Evolutionary conservation across 495 filamentous ascomycete species (phyloP).

Genomic region (Diplogelasinospora grovesii): DNA sequence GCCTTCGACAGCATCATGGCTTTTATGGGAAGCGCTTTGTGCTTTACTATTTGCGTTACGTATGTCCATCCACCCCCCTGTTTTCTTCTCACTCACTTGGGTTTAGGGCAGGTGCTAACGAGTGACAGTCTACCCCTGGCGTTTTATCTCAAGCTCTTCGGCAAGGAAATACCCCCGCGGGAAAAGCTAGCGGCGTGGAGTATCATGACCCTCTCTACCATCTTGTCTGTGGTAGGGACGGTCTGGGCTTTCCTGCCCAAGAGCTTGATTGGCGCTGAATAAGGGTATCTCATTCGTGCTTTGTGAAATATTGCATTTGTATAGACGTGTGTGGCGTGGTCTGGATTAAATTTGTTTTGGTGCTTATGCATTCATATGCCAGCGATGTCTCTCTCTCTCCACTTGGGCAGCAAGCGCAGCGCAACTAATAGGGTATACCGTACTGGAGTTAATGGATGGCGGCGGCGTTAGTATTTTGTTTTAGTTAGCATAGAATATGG

Average conservation of each 20-base stretch:
- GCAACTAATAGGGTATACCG: no score
- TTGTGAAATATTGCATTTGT: neutral
- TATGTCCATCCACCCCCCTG: conserved; percentile 24
- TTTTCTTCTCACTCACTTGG: no score
- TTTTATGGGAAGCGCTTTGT: conserved; percentile 82
- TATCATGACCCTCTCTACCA: conserved; percentile 60
- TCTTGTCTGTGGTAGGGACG: conserved; percentile 71
- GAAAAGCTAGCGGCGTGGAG: conserved; percentile 63
- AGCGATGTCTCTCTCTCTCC: no score
- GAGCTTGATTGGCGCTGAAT: conserved; percentile 41
- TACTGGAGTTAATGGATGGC: no score
- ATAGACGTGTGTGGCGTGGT: neutral
- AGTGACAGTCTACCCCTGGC: conserved; percentile 57
- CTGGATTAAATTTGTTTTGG: no score
- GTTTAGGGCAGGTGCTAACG: neutral
- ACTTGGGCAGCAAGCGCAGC: no score
- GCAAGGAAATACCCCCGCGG: conserved; percentile 57
- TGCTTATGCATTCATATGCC: no score
- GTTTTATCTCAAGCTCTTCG: conserved; percentile 92
- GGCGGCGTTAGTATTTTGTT: no score
- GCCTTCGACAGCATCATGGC: conserved; percentile 92
- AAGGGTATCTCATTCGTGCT: neutral
- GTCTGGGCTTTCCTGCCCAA: conserved; percentile 84
- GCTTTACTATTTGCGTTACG: conserved; percentile 92
- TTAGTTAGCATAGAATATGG: no score